A percentile compares a stretch with the other conserved stretches of the same genome.
phyloP scores from a whole-genome alignment of 805 yeast genomes.

The Yamadazyma nakazawae region DNA sequence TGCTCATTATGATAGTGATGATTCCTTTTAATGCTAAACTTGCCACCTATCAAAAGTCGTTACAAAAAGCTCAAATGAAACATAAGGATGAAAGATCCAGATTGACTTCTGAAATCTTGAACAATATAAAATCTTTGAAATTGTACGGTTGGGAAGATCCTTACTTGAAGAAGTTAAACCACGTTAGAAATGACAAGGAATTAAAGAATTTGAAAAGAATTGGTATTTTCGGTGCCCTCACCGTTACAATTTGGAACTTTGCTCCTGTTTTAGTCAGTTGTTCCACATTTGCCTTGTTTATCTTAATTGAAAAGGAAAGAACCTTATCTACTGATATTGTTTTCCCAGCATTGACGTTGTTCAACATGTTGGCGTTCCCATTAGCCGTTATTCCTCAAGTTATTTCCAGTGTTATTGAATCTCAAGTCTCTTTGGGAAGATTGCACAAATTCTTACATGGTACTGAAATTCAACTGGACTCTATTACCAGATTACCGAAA shows the following conservation, averaged over 20 bases:
- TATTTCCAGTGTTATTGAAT: constrained; percentile 80
- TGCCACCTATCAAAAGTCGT: constrained; percentile 61
- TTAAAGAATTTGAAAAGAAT: constrained; percentile 69
- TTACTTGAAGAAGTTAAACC: constrained; percentile 64
- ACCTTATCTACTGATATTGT: constrained; percentile 89
- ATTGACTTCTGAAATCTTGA: constrained; percentile 80
- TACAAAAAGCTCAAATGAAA: constrained; percentile 85
- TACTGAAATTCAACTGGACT: constrained; percentile 80
- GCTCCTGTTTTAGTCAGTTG: constrained; percentile 90
- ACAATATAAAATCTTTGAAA: constrained; percentile 88
- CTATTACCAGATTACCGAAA: constrained; percentile 53
- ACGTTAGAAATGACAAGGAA: constrained; percentile 87
- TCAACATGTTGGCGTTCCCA: constrained; percentile 88
- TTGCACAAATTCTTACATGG: constrained; percentile 67
- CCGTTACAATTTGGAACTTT: constrained; percentile 74
- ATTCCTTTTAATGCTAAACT: constrained; percentile 75
- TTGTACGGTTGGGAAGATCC: constrained; percentile 96
- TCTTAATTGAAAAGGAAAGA: constrained; percentile 48
- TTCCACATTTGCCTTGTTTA: constrained; percentile 81
- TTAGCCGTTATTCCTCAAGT: constrained; percentile 90
- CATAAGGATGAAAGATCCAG: constrained; percentile 91
- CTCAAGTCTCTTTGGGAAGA: constrained; percentile 79
- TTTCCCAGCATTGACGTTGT: constrained; percentile 84
- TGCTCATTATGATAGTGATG: constrained; percentile 68
- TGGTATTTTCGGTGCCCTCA: constrained; percentile 67